These are phyloP conservation scores for Lachancea dasiensis DNA, from an alignment of 805 yeast species.

Conservation along the genomic window DNA sequence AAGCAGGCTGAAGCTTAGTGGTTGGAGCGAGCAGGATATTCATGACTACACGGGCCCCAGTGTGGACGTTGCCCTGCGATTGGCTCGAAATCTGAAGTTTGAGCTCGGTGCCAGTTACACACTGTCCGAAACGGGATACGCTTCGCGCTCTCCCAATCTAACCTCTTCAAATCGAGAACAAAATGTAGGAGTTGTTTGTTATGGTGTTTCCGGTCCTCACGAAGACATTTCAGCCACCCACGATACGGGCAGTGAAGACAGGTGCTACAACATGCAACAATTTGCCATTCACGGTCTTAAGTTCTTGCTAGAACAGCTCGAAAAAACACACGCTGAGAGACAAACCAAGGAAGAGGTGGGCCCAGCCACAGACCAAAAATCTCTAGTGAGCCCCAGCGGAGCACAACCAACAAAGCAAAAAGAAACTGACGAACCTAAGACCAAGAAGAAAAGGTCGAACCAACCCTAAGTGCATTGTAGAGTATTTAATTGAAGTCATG, in stretches of 20 bases:
- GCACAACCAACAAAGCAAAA: no score
- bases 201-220: constrained; percentile 64
- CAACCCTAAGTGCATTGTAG: no score
- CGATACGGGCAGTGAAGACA: constrained; percentile 43
- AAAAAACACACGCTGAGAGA: constrained; percentile 10
- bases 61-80: constrained; percentile 62
- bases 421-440: no score
- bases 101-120: constrained; percentile 82
- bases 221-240: constrained; percentile 44
- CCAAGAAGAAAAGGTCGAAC: no score
- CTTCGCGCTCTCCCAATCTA: constrained; percentile 52
- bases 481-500: no score
- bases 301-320: constrained; percentile 49
- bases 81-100: constrained; percentile 72
- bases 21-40: constrained; percentile 73
- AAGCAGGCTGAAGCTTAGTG: constrained; percentile 66
- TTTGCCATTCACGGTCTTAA: constrained; percentile 66
- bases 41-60: constrained; percentile 74
- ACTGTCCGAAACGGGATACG: constrained; percentile 81
- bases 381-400: background rate
- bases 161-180: constrained; percentile 35
- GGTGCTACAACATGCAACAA: constrained; percentile 66
- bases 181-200: constrained; percentile 56
- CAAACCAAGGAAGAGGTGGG: background rate
- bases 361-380: background rate